phyloP scores from a whole-genome alignment of 192 early-diverging fungal species.

The Dispira parvispora region DNA sequence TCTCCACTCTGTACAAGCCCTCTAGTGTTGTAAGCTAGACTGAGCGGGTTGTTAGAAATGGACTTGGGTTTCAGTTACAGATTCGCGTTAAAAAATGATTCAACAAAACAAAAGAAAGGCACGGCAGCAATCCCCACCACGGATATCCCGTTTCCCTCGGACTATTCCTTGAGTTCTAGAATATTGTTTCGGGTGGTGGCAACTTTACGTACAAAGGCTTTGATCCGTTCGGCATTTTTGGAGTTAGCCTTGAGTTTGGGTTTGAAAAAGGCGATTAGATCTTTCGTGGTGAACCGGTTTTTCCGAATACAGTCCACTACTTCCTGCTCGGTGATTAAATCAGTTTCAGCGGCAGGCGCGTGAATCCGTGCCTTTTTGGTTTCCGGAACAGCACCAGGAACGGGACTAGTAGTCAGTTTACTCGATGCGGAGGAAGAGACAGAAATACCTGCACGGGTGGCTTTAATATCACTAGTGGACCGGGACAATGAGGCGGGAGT shows the following conservation, averaged over 20 bases:
- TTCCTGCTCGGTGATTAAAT: constrained; percentile 48
- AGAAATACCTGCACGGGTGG: constrained; percentile 12
- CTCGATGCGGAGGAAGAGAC: constrained; percentile 15
- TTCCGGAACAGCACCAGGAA: neutral
- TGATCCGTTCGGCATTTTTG: constrained; percentile 20
- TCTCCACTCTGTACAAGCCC: too few relatives aligned
- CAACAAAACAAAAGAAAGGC: too few relatives aligned
- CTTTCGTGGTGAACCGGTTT: constrained; percentile 40
- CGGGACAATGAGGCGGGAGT: constrained; percentile 2
- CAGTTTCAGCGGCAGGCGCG: constrained; percentile 13
- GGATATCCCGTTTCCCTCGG: too few relatives aligned
- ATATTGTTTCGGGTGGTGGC: constrained; percentile 20
- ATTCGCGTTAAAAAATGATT: too few relatives aligned
- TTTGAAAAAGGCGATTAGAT: constrained; percentile 41
- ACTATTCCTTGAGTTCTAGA: constrained; percentile 12
- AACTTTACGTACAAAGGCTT: constrained; percentile 24
- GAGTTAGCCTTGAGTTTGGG: constrained; percentile 41
- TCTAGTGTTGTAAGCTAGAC: too few relatives aligned
- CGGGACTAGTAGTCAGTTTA: constrained; percentile 2
- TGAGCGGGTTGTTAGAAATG: too few relatives aligned
- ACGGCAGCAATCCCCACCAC: too few relatives aligned
- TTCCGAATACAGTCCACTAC: constrained; percentile 40
- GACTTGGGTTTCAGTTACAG: too few relatives aligned
- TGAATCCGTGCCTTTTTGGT: neutral
- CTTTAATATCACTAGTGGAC: constrained; percentile 11